These are phyloP conservation scores for Lyophyllum shimeji DNA, from an alignment of 768 basidiomycete genomes.

Conservation along the genomic window DNA sequence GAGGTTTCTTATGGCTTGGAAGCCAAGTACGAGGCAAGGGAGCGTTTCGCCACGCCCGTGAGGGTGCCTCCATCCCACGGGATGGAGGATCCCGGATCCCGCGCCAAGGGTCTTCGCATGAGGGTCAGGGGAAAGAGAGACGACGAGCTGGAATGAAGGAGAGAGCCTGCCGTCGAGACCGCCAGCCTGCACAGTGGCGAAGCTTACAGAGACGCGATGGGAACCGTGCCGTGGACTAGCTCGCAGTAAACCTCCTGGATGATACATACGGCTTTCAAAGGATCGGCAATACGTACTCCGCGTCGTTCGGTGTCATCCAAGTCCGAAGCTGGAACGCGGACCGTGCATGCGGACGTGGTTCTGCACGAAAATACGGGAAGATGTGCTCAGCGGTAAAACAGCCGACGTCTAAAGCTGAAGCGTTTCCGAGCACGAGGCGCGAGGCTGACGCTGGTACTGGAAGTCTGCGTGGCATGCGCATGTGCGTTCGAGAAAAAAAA, in stretches of 20 bases:
- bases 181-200: too few relatives aligned
- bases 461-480: background rate
- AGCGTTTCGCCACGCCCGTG: too few relatives aligned
- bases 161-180: too few relatives aligned
- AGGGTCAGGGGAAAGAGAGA: background rate
- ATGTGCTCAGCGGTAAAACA: background rate
- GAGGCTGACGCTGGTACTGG: background rate
- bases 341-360: background rate
- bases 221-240: background rate
- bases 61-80: too few relatives aligned
- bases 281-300: background rate
- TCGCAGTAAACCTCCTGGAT: background rate
- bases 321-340: background rate
- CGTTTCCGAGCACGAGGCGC: background rate
- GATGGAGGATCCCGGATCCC: background rate
- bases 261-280: background rate
- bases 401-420: background rate
- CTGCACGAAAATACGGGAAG: background rate
- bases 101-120: background rate
- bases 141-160: too few relatives aligned
- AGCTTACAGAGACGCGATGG: too few relatives aligned
- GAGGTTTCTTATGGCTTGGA: too few relatives aligned
- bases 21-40: too few relatives aligned
- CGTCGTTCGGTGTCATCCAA: background rate
- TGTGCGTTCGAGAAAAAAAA: background rate